Evolutionary conservation across 176 grass and related monocot genomes (phyloP), one percentile per base, ranked within the genome.

Genomic region (Areca catechu): DNA sequence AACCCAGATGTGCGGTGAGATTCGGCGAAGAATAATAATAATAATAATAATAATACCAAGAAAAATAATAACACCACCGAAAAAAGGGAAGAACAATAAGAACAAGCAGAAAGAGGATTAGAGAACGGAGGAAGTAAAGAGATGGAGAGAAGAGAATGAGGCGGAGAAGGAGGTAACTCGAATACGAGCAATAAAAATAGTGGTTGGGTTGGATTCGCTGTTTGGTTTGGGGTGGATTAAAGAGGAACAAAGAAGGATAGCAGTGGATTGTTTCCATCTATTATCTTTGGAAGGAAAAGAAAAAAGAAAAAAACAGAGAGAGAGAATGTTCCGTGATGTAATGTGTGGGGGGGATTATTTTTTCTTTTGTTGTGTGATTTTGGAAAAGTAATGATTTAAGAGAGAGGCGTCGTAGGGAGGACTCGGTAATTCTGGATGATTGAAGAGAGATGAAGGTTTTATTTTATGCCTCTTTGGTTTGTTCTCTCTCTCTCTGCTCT

Each of bases 1-100:
- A 9, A 22, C 20, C 20, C 2, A 48, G 61, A 64, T 64, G 68
- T 60, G 68, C 17, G 68, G 68, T 71, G 54, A 24, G 68, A 71
- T 71, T 51, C 25, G 54, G 20, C 19, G 15, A 19, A 58, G 47
- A 60, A 58, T 50, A 70, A 48, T 24, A 50, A 25, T 17, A n/a
- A n/a, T 17, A n/a, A n/a, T 22, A 69, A 57, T 17, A 37, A 16
- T 14, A 50, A 59, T n/a, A 25, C 30, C 20, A 16, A 15, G 4
- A 58, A 22, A 18, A 59, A 58, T 28, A 58, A 58, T 19, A 60
- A 21, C 48, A 14, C 19, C 5, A 58, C 48, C 16, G 37, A 4
- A 27, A 15, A 28, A 19, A 16, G 3, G 10, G 20, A 55, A 50
- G 37, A 49, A 48, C n/a, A 21, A 62, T 49, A 49, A 48, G 3